These are phyloP conservation scores for Parastagonospora nodorum DNA, from an alignment of 2,329 filamentous ascomycete genomes.

Conservation along the genomic window DNA sequence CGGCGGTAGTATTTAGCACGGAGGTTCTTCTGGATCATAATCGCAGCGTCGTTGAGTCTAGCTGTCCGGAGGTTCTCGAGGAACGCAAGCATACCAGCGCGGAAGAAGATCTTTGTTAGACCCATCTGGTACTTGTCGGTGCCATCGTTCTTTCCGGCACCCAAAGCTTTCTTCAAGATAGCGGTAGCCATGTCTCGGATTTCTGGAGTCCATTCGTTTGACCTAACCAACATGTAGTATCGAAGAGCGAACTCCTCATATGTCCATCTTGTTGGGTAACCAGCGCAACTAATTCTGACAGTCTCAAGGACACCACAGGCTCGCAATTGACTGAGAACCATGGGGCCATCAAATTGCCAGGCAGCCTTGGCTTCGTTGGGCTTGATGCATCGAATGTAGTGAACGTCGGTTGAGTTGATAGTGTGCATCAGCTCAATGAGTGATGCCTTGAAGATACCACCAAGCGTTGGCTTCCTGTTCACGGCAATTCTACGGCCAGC, in stretches of 20 bases:
- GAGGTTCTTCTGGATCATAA: constrained; percentile 99
- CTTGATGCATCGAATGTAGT: constrained; percentile 99
- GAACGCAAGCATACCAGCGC: constrained; percentile 97
- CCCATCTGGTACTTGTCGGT: constrained; percentile 97
- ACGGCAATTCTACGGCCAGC: constrained; percentile 86
- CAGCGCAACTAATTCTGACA: constrained; percentile 94
- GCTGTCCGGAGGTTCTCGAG: constrained; percentile 91
- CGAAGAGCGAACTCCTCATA: constrained; percentile 97
- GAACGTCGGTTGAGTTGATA: constrained; percentile 96
- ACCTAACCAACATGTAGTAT: constrained; percentile 97
- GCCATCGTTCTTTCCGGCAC: constrained; percentile 63
- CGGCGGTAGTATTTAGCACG: constrained; percentile 93
- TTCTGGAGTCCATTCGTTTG: constrained; percentile 87
- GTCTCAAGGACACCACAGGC: constrained; percentile 99
- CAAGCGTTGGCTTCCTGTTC: constrained; percentile 94
- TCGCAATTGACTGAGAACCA: constrained; percentile 95
- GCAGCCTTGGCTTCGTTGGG: constrained; percentile 95
- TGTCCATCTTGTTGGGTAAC: constrained; percentile 97
- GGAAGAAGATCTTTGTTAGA: constrained; percentile 98
- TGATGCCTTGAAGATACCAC: constrained; percentile 98
- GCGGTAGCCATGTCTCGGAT: constrained; percentile 93
- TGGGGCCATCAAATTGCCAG: constrained; percentile 98
- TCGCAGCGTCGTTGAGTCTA: constrained; percentile 88
- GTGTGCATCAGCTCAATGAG: constrained; percentile 97
- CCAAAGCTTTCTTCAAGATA: constrained; percentile 87